A percentile compares a stretch with the other conserved stretches of the same genome.
Conservation (phyloP, 2,329 filamentous ascomycete species). For the Alternaria atra region DNA sequence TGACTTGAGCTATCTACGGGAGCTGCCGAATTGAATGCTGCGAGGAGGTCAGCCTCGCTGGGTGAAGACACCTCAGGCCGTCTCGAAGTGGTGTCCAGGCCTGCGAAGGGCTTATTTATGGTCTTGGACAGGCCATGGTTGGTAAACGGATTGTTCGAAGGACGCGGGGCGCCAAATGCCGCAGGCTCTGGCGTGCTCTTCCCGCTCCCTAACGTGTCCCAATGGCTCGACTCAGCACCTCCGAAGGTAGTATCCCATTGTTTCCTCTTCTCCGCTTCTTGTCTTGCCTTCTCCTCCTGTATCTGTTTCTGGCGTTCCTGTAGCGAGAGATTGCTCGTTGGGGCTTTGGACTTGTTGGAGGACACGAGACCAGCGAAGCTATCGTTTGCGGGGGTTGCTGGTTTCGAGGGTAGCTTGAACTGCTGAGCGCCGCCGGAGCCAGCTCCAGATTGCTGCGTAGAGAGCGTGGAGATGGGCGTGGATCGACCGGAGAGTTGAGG, state of each 20-base stretch:
- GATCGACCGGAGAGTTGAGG: constrained; percentile 53
- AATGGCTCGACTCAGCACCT: constrained; percentile 71
- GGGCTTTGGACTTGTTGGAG: constrained; percentile 65
- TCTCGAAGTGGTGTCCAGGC: constrained; percentile 42
- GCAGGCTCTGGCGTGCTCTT: constrained; percentile 59
- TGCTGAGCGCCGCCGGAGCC: constrained; percentile 48
- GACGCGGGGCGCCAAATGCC: constrained; percentile 34
- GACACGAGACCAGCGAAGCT: constrained; percentile 81
- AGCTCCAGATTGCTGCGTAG: constrained; percentile 50
- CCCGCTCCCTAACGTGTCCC: constrained; percentile 73
- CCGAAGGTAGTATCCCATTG: constrained; percentile 82
- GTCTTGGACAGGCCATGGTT: constrained; percentile 43
- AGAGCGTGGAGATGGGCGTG: constrained; percentile 50
- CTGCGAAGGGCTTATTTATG: constrained; percentile 53
- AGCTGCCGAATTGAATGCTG: constrained; percentile 67
- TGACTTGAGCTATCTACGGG: constrained; percentile 68
- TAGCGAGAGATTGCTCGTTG: constrained; percentile 73
- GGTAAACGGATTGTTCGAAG: constrained; percentile 32
- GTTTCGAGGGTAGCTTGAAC: constrained; percentile 61
- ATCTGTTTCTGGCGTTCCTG: constrained; percentile 73
- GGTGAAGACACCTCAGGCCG: constrained; percentile 37
- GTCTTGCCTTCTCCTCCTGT: constrained; percentile 78
- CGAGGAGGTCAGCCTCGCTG: constrained; percentile 67
- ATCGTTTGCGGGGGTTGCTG: constrained; percentile 64
- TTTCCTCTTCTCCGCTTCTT: constrained; percentile 77